Percentiles rank a stretch among this genome's conserved stretches.
These are phyloP conservation scores for Metarhizium rileyi DNA, from an alignment of 2,329 filamentous ascomycete species.

Conservation along the genomic window DNA sequence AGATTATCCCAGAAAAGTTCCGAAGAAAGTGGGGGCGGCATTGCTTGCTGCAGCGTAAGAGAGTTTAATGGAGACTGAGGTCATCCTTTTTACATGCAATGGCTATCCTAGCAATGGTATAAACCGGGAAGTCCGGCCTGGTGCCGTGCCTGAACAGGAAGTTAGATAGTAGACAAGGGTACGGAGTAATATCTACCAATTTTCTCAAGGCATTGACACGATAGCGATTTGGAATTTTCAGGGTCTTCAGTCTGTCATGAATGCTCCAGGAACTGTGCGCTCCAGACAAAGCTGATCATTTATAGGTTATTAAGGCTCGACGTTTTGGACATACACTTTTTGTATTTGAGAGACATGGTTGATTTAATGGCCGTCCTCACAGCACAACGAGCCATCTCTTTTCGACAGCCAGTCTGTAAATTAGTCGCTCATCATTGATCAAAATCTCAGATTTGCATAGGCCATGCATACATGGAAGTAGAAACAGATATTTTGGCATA, in stretches of 20 bases:
- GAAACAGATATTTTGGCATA: slow-evolving; percentile 39
- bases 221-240: neutral
- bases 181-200: no score
- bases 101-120: neutral
- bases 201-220: neutral
- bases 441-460: slow-evolving; percentile 45
- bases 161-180: no score
- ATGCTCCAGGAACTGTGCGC: neutral
- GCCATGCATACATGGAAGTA: slow-evolving; percentile 46
- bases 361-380: no score
- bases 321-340: no score
- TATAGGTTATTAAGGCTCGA: no score
- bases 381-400: no score
- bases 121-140: no score
- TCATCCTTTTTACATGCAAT: neutral
- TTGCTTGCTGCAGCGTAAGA: slow-evolving; percentile 59
- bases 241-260: neutral
- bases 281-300: no score
- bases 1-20: slow-evolving; percentile 58
- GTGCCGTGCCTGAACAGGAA: no score
- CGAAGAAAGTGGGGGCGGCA: slow-evolving; percentile 79
- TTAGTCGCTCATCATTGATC: no score
- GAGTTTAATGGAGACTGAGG: neutral
- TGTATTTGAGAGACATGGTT: no score
- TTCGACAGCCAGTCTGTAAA: no score